A percentile compares a stretch with the other conserved stretches of the same genome.
phyloP scores from a whole-genome alignment of 208 protist species.

The Pavlovales sp. region DNA sequence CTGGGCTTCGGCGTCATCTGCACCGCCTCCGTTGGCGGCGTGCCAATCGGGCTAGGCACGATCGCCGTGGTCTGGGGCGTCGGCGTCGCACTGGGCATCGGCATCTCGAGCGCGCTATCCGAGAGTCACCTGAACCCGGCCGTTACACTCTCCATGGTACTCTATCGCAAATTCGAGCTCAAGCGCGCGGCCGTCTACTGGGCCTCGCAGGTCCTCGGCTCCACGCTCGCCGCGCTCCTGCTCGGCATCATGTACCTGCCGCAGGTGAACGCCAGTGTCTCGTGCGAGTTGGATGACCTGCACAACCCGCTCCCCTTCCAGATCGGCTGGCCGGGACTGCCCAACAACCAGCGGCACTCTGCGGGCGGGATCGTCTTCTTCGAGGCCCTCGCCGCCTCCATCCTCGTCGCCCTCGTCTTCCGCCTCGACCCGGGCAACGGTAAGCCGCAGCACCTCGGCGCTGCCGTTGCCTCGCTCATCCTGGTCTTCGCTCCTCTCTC shows the following conservation, averaged over 20 bases:
- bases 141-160: not conserved
- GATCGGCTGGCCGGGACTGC: not conserved
- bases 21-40: not conserved
- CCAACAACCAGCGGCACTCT: not conserved
- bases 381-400: not conserved
- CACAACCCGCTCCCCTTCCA: not conserved
- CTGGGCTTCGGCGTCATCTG: not conserved
- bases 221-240: not conserved
- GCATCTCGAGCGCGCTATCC: not conserved
- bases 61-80: conserved; percentile 4
- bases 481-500: not conserved
- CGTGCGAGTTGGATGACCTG: too few relatives aligned
- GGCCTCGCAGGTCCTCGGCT: not conserved
- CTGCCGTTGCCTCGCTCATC: not conserved
- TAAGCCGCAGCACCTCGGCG: not conserved
- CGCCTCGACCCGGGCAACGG: not conserved
- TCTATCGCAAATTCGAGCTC: not conserved
- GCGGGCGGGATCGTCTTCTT: not conserved
- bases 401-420: not conserved
- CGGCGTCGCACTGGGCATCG: not conserved
- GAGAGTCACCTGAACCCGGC: conserved; percentile 14
- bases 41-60: not conserved
- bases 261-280: not conserved
- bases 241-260: not conserved
- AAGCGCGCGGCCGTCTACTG: not conserved